Base-by-base conservation (phyloP, 805 yeast species). In the Saccharomyces paradoxus region DNA sequence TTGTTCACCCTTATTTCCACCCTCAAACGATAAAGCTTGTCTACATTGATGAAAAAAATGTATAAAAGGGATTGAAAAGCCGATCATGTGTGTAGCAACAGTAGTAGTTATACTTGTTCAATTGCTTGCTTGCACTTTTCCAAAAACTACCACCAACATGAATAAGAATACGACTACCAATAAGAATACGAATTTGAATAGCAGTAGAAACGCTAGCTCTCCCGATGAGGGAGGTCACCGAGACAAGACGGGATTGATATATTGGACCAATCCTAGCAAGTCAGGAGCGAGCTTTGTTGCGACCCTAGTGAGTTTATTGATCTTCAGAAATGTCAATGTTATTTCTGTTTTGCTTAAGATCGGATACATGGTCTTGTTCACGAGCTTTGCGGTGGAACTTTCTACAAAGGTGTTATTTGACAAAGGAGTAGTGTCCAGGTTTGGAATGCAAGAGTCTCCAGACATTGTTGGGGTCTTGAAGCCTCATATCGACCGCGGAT, bases 201-300 rank as follows among this genome's bases (percentile, higher is more conserved):
- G 13, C 17, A n/a, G 44, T 37, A 17, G 44, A n/a, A 17, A 17
- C 2, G 44, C 24, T 37, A 21, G 4, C 44, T 4, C 17, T n/a
- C 22, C 44, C 4, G 24, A 8, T 4, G 44, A 37, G 13, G 22
- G 13, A 37, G 24, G 12, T 21, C 44, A 17, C 12, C 44, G 4
- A 12, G 9, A 37, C 24, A 37, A 37, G 10, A 17, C 14, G 13
- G 61, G 57, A 9, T 49, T 61, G 48, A 28, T 61, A 49, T 55
- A 52, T 46, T 61, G 64, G 64, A 59, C 54, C 41, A 58, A 61
- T 48, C 63, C 96, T 37, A 74, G 76, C 57, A 75, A 76, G 64
- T 82, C 95, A 49, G 96, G 84, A 55, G 81, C 81, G 63, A 82
- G 84, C 49, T 79, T 88, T 61, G 90, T 84, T 46, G 73, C 80